Percentiles rank a stretch among this genome's conserved stretches.
These are phyloP conservation scores for Dittrichia graveolens DNA, from an alignment of 129 eudicot species.

Conservation along the genomic window DNA sequence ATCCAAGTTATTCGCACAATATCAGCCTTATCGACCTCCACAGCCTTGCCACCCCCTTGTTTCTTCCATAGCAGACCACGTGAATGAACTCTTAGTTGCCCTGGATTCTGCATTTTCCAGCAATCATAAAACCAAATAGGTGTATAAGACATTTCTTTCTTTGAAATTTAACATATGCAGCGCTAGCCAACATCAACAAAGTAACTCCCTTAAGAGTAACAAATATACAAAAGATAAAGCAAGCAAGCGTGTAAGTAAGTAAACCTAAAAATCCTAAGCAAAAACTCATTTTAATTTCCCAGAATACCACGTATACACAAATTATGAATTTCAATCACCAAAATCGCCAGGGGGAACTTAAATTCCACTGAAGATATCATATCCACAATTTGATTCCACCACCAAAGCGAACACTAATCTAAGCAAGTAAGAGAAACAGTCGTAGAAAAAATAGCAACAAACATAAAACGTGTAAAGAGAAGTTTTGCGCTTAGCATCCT, in stretches of 20 bases:
- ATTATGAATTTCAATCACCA: not conserved
- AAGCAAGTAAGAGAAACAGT: not conserved
- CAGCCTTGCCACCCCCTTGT: slow-evolving; percentile 97
- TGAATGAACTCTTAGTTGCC: slow-evolving; percentile 77
- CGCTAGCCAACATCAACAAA: not conserved
- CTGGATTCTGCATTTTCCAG: slow-evolving; percentile 64
- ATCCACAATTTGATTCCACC: not conserved
- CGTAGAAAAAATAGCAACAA: not conserved
- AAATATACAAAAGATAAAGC: not conserved
- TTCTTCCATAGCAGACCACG: slow-evolving; percentile 90
- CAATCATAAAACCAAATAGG: slow-evolving; percentile 4
- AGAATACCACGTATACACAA: not conserved
- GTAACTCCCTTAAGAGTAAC: not conserved
- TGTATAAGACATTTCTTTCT: not conserved
- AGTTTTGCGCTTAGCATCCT: not conserved
- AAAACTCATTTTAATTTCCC: not conserved
- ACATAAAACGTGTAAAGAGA: not conserved
- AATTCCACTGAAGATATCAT: slow-evolving; percentile 2
- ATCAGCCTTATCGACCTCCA: slow-evolving; percentile 80
- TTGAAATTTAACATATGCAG: not conserved
- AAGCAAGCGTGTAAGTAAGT: not conserved
- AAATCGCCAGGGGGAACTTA: not conserved
- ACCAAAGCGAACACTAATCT: slow-evolving; percentile 9
- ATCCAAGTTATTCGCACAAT: slow-evolving; percentile 70
- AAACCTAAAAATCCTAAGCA: not conserved